Evolutionary conservation across 306 rosid genomes (phyloP), one percentile per base, ranked within the genome.

Genomic region (Luffa acutangula): DNA sequence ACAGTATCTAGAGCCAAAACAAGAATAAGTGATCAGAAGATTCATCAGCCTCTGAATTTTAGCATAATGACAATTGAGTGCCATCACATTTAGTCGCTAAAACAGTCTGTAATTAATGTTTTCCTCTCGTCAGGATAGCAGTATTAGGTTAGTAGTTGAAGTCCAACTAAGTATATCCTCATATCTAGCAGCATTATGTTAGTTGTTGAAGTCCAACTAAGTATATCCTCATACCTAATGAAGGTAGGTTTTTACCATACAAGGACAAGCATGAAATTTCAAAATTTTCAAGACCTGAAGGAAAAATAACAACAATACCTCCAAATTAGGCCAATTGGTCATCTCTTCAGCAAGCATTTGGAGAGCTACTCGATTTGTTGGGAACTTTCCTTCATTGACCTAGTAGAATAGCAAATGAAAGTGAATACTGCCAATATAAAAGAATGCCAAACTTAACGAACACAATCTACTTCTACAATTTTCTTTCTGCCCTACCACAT

Each of bases 331-430:
- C 99, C 99, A 95, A 9, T 87, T 74, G 79, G n/a, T 39, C 88
- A 95, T 85, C 89, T 95, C 99, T 85, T 88, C 96, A n/a, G 99
- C 97, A 20, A 95, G 91, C 85, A 90, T 72, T 79, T 43, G 84
- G 82, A 95, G 93, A 76, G 93, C 93, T 58, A 33, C 86, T 73
- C 78, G 85, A 83, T 95, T 56, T 77, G 87, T 74, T 21, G 99
- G 99, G 79, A 92, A 73, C 81, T 91, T 91, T 33, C 99, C 97
- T 84, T 91, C 93, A 71, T 95, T 86, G 80, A 93, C 93, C 98
- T 95, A 64, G 80, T 78, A 84, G 77, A 21, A 81, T 80, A 10
- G 39, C 66, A 13, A 70, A 78, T 43, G 73, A 57, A 76, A 41
- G 82, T 66, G 63, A 79, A 20, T 75, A 36, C 39, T 34, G 39